Evolutionary conservation across 495 filamentous ascomycete genomes (phyloP).

Genomic region (Tuber umbilicatum): DNA sequence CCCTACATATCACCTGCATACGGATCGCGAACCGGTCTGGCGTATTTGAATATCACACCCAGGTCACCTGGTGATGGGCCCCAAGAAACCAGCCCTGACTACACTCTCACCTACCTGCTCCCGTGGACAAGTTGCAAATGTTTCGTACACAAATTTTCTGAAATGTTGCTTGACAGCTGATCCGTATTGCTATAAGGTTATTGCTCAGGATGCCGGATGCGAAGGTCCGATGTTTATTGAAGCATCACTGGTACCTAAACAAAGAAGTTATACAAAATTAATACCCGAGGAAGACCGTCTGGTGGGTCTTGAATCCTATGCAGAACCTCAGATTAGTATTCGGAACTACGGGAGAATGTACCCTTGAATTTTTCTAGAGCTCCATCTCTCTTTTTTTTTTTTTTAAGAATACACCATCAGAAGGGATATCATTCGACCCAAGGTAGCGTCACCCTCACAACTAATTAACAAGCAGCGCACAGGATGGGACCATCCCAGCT

Average conservation of each 20-base stretch:
- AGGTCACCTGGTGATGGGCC: neutral
- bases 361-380: neutral
- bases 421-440: neutral
- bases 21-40: neutral
- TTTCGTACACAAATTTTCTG: neutral
- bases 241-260: neutral
- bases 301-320: neutral
- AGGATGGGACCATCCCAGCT: constrained; percentile 80
- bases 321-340: neutral
- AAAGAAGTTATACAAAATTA: neutral
- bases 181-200: neutral
- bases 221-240: neutral
- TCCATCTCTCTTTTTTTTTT: neutral
- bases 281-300: neutral
- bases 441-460: neutral
- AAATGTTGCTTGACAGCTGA: neutral
- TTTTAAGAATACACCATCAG: neutral
- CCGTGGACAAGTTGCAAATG: neutral
- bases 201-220: neutral
- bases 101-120: neutral
- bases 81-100: neutral
- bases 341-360: neutral
- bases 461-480: constrained; percentile 70
- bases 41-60: neutral
- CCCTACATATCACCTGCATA: neutral